These are phyloP conservation scores for Ascochyta koolunga DNA, from an alignment of 2,329 filamentous ascomycete genomes.

Conservation along the genomic window DNA sequence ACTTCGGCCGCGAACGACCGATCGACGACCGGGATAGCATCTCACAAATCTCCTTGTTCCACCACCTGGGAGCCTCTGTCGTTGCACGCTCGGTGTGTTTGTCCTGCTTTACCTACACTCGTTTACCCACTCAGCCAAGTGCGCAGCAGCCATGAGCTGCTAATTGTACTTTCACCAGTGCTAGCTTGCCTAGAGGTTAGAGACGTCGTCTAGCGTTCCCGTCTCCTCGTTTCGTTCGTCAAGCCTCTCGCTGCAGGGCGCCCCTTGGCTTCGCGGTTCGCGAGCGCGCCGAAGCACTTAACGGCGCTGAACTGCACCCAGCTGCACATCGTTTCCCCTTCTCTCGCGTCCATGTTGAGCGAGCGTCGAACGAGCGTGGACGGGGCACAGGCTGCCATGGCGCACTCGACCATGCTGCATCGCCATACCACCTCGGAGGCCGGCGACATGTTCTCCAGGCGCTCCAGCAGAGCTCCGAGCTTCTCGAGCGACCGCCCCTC, in stretches of 20 bases:
- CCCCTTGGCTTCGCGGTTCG: constrained; percentile 21
- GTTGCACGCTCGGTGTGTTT: constrained; percentile 8
- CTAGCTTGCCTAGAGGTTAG: constrained; percentile 10
- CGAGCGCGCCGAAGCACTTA: constrained; percentile 15
- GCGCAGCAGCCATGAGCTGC: constrained; percentile 13
- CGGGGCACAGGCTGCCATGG: constrained; percentile 3
- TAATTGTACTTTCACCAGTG: constrained; percentile 6
- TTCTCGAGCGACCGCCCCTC: constrained; percentile 75
- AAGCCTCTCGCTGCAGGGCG: constrained; percentile 22
- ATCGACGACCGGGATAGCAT: constrained; percentile 16
- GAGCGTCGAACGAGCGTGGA: constrained; percentile 14
- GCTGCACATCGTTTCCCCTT: constrained; percentile 7
- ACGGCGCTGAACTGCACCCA: neutral
- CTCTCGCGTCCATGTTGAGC: constrained; percentile 1
- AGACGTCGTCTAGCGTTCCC: constrained; percentile 20
- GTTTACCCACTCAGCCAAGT: neutral
- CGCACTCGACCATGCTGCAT: constrained; percentile 35
- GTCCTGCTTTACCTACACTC: constrained; percentile 1
- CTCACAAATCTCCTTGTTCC: constrained; percentile 17
- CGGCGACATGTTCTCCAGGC: constrained; percentile 42
- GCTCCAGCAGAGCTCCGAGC: constrained; percentile 55
- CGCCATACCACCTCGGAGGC: constrained; percentile 44
- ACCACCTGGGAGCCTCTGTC: constrained; percentile 3
- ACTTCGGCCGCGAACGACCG: constrained; percentile 13
- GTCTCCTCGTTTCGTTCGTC: constrained; percentile 20